Evolutionary conservation across 2,329 filamentous ascomycete species (phyloP), one percentile per base, ranked within the genome.

Genomic region (Ophiostoma ulmi): DNA sequence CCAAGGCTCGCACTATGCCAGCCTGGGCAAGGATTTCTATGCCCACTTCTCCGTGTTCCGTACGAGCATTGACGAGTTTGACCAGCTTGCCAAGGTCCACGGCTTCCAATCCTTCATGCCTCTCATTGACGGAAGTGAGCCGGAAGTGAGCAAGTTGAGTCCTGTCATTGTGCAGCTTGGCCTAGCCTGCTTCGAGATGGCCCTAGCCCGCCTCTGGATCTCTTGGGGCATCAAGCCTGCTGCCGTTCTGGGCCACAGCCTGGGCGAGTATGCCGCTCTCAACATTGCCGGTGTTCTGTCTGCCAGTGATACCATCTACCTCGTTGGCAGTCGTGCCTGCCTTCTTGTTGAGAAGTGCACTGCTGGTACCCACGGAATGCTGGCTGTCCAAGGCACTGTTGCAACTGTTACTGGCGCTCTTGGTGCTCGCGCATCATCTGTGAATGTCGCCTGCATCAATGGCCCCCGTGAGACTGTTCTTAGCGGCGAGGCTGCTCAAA

Each of bases 221-320:
- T 84, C 83, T 1, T 86, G 85, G 83, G 86, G 85, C 52, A 79
- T 88, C 70, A 79, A 78, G 63, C 86, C 86, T 2, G 82, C 84
- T 20, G 85, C 81, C 6, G 86, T 88, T 1, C 77, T 88, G 17
- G 86, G 86, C 22, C 86, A 88, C 78, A 91, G 88, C 75, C 80
- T 93, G 38, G 90, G 90, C 69, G 90, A 93, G 78, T 92, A 92
- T 75, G 89, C 90, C 52, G 90, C 90, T 58, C 85, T 93, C 13
- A 85, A 91, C 75, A 84, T 88, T 58, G 88, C 90, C 69, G 90
- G 90, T 68, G 89, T 92, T 20, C 81, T 92, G 39, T 91, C 89
- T 22, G 88, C 86, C 26, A 87, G 86, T 74, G 90, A 93, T 77
- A 87, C 90, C 76, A 86, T 94, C 70, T 89, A 88, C 74, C 83